A percentile compares a stretch with the other conserved stretches of the same genome.
These are phyloP conservation scores for Fusarium avenaceum DNA, from an alignment of 2,329 filamentous ascomycete genomes.

Conservation along the genomic window DNA sequence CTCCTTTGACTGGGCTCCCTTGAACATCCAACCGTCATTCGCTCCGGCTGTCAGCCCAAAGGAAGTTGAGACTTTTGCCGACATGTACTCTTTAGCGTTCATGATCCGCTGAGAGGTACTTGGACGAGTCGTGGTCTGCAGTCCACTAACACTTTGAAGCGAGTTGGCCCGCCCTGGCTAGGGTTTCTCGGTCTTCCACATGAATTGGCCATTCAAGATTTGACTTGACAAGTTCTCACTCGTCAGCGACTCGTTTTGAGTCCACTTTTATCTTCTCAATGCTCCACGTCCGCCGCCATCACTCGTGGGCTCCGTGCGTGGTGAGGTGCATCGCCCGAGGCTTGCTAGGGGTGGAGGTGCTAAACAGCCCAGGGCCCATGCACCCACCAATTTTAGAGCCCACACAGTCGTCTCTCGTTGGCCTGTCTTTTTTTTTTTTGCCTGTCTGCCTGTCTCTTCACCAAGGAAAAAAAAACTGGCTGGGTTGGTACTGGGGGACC, in stretches of 20 bases:
- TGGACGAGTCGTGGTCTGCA: background rate
- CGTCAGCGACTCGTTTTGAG: slow-evolving; percentile 21
- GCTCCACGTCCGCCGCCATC: slow-evolving; percentile 45
- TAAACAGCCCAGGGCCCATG: slow-evolving; percentile 16
- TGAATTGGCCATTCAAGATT: slow-evolving; percentile 18
- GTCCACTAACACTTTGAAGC: slow-evolving; percentile 1
- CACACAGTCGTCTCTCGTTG: slow-evolving; percentile 23
- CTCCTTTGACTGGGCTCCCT: background rate
- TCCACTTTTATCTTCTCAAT: slow-evolving; percentile 28
- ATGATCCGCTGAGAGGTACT: background rate
- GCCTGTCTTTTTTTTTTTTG: slow-evolving; percentile 13
- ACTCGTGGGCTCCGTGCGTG: slow-evolving; percentile 34
- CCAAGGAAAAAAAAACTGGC: slow-evolving; percentile 17
- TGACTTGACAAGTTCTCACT: slow-evolving; percentile 21
- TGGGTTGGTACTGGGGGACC: slow-evolving; percentile 22
- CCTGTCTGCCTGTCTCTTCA: slow-evolving; percentile 1
- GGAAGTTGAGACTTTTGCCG: slow-evolving; percentile 12
- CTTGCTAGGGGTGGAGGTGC: slow-evolving; percentile 17
- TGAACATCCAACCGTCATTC: too few relatives aligned
- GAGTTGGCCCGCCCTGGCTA: slow-evolving; percentile 15
- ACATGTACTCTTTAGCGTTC: slow-evolving; percentile 24
- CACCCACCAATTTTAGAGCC: slow-evolving; percentile 27
- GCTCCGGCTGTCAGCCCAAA: slow-evolving; percentile 2
- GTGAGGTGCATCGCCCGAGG: slow-evolving; percentile 41
- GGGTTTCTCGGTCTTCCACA: slow-evolving; percentile 6